Percentiles rank a stretch among this genome's conserved stretches.
phyloP scores from a whole-genome alignment of 108 stramenopile genomes.

The Pseudonitzschia delicatissima region DNA sequence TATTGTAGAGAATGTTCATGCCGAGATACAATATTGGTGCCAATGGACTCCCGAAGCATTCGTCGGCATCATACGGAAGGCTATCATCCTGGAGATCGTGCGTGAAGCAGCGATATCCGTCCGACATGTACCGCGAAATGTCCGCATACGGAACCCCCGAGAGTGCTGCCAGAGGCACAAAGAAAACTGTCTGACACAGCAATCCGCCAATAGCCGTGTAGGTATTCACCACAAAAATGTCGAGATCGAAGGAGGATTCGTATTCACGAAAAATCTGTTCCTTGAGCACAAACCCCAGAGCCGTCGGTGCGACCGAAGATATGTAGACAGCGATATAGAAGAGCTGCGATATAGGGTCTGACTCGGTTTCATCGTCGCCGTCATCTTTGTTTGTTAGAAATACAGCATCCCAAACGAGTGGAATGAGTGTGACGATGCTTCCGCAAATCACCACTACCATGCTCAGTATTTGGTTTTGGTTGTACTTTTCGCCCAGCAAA shows the following conservation, averaged over 20 bases:
- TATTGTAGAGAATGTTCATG: constrained; percentile 16
- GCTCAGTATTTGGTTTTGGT: neutral
- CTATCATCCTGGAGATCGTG: neutral
- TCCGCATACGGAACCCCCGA: neutral
- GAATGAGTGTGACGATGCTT: constrained; percentile 7
- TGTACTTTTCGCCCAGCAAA: constrained; percentile 1
- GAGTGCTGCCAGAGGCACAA: constrained; percentile 10
- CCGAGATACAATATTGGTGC: constrained; percentile 13
- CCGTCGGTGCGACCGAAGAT: constrained; percentile 15
- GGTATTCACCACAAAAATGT: constrained; percentile 23
- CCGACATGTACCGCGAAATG: neutral
- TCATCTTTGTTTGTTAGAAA: neutral
- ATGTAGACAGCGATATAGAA: constrained; percentile 11
- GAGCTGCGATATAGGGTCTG: neutral
- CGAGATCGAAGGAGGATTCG: constrained; percentile 1
- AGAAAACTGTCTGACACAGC: neutral
- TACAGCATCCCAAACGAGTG: neutral
- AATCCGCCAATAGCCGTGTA: constrained; percentile 4
- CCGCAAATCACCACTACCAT: constrained; percentile 13
- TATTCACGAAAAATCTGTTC: constrained; percentile 22
- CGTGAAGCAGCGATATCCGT: constrained; percentile 2
- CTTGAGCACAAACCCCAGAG: constrained; percentile 17
- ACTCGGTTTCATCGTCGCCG: neutral
- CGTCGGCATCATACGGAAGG: neutral
- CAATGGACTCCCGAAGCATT: constrained; percentile 1